Evolutionary conservation across 1,284 basidiomycete genomes (phyloP), one percentile per base, ranked within the genome.

Genomic region (Cutaneotrichosporon cutaneum): DNA sequence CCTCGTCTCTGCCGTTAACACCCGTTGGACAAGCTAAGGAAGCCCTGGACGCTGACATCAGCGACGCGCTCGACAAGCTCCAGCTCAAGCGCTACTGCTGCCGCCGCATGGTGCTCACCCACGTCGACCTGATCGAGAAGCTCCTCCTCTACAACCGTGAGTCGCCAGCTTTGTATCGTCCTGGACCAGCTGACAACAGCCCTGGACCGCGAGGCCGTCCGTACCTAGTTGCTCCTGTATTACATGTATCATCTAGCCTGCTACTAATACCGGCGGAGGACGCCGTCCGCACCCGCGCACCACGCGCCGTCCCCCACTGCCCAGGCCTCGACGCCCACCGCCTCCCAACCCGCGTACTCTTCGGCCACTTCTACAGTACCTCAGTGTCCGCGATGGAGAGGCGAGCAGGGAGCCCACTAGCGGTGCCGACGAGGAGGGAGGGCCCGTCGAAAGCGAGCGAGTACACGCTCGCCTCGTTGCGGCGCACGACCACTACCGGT

Each of bases 71-170:
- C 57, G 94, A 96, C 68, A 88, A 90, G 71, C 83, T 97, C 5
- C 90, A 94, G 68, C 82, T 98, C 60, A 94, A 92, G 79, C 83
- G 95, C 62, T 98, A 98, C 79, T 98, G 94, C 81, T 98, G 95
- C 81, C 85, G 95, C 53, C 86, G 95, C 59, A 99, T 99, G 95
- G 92, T 99, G 13, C 82, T 98, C 60, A 98, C 95, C 0, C 95
- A 99, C 77, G 77, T 80, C 64, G 94, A 97, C 80, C 83, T 97
- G 64, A 96, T 97, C 70, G 94, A 97, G 80, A 97, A 96, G 80
- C 84, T 96, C 21, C 82, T 97, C 27, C 92, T 95, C 73, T 97
- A 96, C 81, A 96, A 95, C 81, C 93, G 94, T 96, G 68, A 73
- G 92, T 86, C 16, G 27, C 16, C 10, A 11, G 36, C 27, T 24